These are phyloP conservation scores for Fomitiporia mediterranea DNA, from an alignment of 1,284 basidiomycete genomes.

Conservation along the genomic window DNA sequence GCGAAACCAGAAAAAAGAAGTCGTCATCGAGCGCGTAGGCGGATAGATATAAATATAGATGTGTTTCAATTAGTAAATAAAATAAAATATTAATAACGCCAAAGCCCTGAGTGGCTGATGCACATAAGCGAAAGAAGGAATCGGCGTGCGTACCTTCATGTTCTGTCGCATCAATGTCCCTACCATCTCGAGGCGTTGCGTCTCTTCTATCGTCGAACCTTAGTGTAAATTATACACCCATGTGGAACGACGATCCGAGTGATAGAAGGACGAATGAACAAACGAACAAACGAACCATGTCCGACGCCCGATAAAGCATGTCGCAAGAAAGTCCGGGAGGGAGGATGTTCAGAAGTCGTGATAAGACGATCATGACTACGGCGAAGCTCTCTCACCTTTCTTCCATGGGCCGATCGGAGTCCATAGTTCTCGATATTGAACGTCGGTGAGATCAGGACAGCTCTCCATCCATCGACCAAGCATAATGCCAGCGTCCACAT, in stretches of 20 bases:
- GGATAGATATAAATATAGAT: too few relatives aligned
- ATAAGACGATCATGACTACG: neutral
- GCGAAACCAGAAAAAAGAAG: neutral
- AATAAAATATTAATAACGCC: too few relatives aligned
- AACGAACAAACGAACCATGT: neutral
- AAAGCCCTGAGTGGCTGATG: neutral
- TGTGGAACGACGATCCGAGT: neutral
- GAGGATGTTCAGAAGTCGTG: neutral
- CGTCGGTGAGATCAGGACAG: slow-evolving; percentile 17
- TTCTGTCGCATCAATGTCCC: slow-evolving; percentile 22
- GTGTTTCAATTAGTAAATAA: too few relatives aligned
- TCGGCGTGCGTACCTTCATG: slow-evolving; percentile 14
- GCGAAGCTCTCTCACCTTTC: slow-evolving; percentile 11
- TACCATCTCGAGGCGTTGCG: slow-evolving; percentile 17
- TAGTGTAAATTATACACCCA: neutral
- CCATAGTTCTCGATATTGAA: slow-evolving; percentile 16
- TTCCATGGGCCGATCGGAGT: slow-evolving; percentile 23
- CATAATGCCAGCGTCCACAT: slow-evolving; percentile 15
- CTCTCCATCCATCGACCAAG: slow-evolving; percentile 9
- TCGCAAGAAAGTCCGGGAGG: neutral
- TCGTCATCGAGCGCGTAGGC: too few relatives aligned
- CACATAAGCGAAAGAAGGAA: neutral
- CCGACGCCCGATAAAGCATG: neutral
- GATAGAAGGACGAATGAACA: neutral
- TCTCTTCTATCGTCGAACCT: slow-evolving; percentile 17